A percentile compares a stretch with the other conserved stretches of the same genome.
These are phyloP conservation scores for Penicillium diatomitis DNA, from an alignment of 495 filamentous ascomycete genomes.

Conservation along the genomic window DNA sequence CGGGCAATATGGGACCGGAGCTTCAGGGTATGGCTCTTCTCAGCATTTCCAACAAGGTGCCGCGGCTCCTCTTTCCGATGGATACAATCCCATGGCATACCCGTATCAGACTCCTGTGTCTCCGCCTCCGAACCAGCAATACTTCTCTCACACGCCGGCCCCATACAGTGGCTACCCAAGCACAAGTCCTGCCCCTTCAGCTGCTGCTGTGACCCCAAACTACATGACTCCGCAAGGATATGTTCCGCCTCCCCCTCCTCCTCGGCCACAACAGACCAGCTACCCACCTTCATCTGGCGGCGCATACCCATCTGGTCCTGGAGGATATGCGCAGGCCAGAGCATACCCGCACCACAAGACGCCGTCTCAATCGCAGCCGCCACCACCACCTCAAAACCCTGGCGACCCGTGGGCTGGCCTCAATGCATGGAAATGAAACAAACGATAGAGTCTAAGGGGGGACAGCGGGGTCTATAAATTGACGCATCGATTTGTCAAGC, in stretches of 20 bases:
- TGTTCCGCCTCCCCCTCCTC: slow-evolving; percentile 84
- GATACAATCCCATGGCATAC: slow-evolving; percentile 49
- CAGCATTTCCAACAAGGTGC: slow-evolving; percentile 41
- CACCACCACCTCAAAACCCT: slow-evolving; percentile 21
- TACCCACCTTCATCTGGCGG: slow-evolving; percentile 47
- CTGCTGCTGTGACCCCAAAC: slow-evolving; percentile 13
- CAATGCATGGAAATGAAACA: slow-evolving; percentile 67
- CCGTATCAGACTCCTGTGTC: slow-evolving; percentile 40
- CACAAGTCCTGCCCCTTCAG: slow-evolving; percentile 27
- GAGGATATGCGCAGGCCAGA: slow-evolving; percentile 46
- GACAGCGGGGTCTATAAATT: no score
- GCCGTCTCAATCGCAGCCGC: slow-evolving; percentile 36
- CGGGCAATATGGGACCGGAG: slow-evolving; percentile 28
- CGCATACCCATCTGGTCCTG: slow-evolving; percentile 48
- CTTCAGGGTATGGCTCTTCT: slow-evolving; percentile 20
- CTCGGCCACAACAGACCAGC: slow-evolving; percentile 66
- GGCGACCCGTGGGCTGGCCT: slow-evolving; percentile 80
- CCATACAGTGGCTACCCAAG: slow-evolving; percentile 27
- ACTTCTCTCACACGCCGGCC: slow-evolving; percentile 31
- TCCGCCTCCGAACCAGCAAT: slow-evolving; percentile 36
- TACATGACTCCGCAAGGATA: slow-evolving; percentile 66
- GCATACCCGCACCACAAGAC: slow-evolving; percentile 32
- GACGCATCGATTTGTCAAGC: no score
- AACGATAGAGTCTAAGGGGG: not conserved
- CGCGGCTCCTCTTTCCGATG: slow-evolving; percentile 35